Conservation (phyloP, 306 rosid genomes). For the Fragaria vesca region DNA sequence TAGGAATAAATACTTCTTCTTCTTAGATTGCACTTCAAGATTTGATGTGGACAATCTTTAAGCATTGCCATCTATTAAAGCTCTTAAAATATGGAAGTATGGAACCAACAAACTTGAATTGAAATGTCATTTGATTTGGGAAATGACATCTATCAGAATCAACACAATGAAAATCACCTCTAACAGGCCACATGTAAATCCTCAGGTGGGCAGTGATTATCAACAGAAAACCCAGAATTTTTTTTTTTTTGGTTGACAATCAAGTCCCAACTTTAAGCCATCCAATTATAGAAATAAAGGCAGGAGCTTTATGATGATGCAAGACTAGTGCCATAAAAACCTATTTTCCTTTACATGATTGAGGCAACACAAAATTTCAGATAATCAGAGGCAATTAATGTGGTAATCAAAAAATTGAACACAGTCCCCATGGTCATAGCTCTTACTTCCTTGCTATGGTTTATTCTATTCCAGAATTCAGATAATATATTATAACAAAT, state of each 20-base stretch:
- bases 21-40: slow-evolving; percentile 65
- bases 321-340: background rate
- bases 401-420: slow-evolving; percentile 15
- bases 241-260: background rate
- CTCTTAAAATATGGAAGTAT: too few species aligned
- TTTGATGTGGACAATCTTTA: slow-evolving; percentile 40
- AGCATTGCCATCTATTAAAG: slow-evolving; percentile 36
- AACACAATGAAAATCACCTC: background rate
- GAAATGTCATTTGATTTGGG: slow-evolving; percentile 7
- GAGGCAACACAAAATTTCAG: slow-evolving; percentile 3
- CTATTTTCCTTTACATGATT: background rate
- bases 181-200: background rate
- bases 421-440: background rate
- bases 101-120: background rate
- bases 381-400: slow-evolving; percentile 14
- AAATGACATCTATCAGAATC: slow-evolving; percentile 24
- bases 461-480: slow-evolving; percentile 7
- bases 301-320: slow-evolving; percentile 9
- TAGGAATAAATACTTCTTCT: background rate
- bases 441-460: slow-evolving; percentile 13
- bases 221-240: background rate
- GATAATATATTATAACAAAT: background rate
- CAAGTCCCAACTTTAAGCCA: slow-evolving; percentile 8
- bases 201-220: slow-evolving; percentile 2
- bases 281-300: background rate